Evolutionary conservation across 192 early-diverging fungal species (phyloP).

Genomic region (Gamsiella multidivaricata): DNA sequence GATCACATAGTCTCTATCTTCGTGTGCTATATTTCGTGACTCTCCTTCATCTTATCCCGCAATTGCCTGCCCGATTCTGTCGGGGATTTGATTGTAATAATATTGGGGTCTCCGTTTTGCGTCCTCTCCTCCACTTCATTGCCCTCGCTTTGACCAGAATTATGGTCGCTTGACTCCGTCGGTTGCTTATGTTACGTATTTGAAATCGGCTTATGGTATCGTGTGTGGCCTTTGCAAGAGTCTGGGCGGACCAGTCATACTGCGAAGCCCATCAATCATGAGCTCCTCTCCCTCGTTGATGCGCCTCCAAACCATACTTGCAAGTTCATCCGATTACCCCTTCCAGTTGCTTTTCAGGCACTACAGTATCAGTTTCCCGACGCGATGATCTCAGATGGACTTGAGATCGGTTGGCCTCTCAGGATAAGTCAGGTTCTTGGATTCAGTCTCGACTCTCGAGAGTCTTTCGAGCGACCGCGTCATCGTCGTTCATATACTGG

Average conservation of each 20-base stretch:
- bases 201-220: too few species aligned
- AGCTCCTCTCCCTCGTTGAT: conserved; percentile 10
- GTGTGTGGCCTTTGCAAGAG: neutral
- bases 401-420: conserved; percentile 22
- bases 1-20: too few species aligned
- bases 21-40: too few species aligned
- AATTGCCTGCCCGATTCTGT: neutral
- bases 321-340: neutral
- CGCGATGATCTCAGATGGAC: neutral
- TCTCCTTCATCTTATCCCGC: too few species aligned
- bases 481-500: conserved; percentile 1
- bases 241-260: conserved; percentile 4
- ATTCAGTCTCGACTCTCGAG: neutral
- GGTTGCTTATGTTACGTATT: too few species aligned
- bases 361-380: neutral
- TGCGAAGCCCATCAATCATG: conserved; percentile 11
- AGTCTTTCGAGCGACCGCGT: neutral
- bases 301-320: conserved; percentile 1
- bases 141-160: too few species aligned
- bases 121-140: neutral
- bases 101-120: neutral
- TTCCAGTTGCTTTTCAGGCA: conserved; percentile 3
- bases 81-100: neutral
- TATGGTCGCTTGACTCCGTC: too few species aligned
- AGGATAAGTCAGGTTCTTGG: neutral